Base-by-base conservation (phyloP, 805 yeast genomes). In the Candida quercuum region DNA sequence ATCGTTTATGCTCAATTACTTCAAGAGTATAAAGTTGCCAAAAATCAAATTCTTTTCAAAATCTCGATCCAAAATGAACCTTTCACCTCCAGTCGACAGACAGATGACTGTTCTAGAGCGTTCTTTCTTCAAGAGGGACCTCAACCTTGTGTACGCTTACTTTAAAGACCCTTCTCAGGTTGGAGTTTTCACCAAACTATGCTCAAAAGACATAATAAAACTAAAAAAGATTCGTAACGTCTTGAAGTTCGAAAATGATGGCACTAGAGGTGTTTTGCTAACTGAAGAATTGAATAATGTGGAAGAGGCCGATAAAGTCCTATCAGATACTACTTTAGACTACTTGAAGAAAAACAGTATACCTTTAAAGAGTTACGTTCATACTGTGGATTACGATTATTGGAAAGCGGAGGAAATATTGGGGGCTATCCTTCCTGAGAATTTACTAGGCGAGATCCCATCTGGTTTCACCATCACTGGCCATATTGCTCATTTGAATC, bases 401-500 rank as follows among this genome's bases (percentile, higher is more conserved):
- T 93, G 98, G 98, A 78, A 78, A 47, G 71, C 89, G 0, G 99
- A 94, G 39, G 96, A 93, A 48, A 82, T 93, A 13, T 65, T 93
- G 27, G 66, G 69, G 32, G 74, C 95, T 0, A 74, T 88, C 4
- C 60, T 93, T 32, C 99, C 99, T 0, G 81, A 74, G 32, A 68
- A 77, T 15, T 59, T 78, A 16, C 60, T 76, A 6, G 80, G 74
- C 29, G 95, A 87, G 39, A 67, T 82, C 8, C 99, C 99, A 1
- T 70, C 93, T 1, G 94, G 98, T 0, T 93, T 85, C 58, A 86
- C 98, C 1, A 77, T 79, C 26, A 94, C 95, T 0, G 99, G 99
- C 0, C 98, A 93, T 61, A 74, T 93, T 40, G 99, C 98, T 0
- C 99, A 93, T 60, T 61, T 94, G 53, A 93, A 93, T 52, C 60